Evolutionary conservation across 1,284 basidiomycete species (phyloP).

Genomic region (Inonotus obliquus): DNA sequence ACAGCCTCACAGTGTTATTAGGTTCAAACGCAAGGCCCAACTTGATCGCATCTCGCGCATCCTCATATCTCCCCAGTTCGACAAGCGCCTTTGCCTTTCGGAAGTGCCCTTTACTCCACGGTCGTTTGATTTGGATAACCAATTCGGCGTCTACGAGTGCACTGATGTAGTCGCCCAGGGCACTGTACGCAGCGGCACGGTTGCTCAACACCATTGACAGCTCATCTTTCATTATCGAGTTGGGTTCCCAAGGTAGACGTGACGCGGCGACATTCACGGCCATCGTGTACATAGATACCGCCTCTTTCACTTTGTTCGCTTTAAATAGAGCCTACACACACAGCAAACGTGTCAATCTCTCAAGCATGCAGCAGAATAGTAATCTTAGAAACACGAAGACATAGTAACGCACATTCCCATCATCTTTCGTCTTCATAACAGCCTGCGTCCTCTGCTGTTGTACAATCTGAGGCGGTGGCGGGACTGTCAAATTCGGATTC

Average conservation of each 20-base stretch:
- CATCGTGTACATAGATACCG: conserved; percentile 80
- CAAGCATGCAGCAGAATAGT: neutral
- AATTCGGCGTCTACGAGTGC: conserved; percentile 90
- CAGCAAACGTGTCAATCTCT: neutral
- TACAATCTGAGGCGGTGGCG: conserved; percentile 76
- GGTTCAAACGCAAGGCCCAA: conserved; percentile 90
- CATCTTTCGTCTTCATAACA: conserved; percentile 79
- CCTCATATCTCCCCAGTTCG: conserved; percentile 65
- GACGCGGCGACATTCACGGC: conserved; percentile 80
- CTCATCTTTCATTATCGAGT: conserved; percentile 83
- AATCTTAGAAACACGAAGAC: neutral
- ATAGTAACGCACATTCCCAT: conserved; percentile 69
- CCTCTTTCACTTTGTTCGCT: conserved; percentile 62
- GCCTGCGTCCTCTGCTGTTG: conserved; percentile 70
- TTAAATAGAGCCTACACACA: conserved; percentile 68
- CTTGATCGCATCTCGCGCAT: conserved; percentile 80
- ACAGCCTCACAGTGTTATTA: conserved; percentile 58
- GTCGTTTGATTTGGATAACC: conserved; percentile 79
- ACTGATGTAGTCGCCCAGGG: conserved; percentile 72
- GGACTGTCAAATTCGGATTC: conserved; percentile 72
- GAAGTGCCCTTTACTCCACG: conserved; percentile 96
- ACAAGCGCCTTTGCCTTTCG: conserved; percentile 85
- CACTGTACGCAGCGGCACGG: conserved; percentile 82
- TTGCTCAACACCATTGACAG: conserved; percentile 87
- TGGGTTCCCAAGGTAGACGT: conserved; percentile 88